Percentiles rank a stretch among this genome's conserved stretches.
Evolutionary conservation across 2,329 filamentous ascomycete species (phyloP).

Genomic region (Grosmannia penicillata): DNA sequence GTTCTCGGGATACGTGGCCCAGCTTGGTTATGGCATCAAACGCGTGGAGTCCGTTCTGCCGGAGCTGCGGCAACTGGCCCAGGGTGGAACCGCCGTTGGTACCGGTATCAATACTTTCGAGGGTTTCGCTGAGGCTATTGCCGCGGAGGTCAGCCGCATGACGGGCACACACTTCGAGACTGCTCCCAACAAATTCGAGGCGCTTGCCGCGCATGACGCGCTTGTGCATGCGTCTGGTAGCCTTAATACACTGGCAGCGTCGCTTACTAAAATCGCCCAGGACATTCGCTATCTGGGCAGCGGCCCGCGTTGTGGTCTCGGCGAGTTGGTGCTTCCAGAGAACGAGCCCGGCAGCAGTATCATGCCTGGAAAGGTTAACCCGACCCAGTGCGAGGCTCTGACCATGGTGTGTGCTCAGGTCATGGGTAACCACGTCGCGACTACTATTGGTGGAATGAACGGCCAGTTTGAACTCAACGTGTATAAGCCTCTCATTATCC

Average conservation of each 20-base stretch:
- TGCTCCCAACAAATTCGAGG: slow-evolving; percentile 97
- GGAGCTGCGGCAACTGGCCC: slow-evolving; percentile 73
- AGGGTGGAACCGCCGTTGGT: slow-evolving; percentile 92
- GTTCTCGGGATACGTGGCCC: slow-evolving; percentile 93
- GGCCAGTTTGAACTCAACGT: slow-evolving; percentile 98
- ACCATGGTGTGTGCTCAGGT: slow-evolving; percentile 98
- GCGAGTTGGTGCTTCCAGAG: slow-evolving; percentile 84
- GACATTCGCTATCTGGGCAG: slow-evolving; percentile 95
- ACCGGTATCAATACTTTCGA: slow-evolving; percentile 96
- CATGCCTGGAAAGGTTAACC: slow-evolving; percentile 99
- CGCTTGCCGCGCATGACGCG: slow-evolving; percentile 88
- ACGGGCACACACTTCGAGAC: slow-evolving; percentile 90
- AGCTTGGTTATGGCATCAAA: slow-evolving; percentile 82
- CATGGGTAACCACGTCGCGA: slow-evolving; percentile 90
- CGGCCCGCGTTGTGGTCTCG: slow-evolving; percentile 87
- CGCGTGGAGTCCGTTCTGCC: slow-evolving; percentile 72
- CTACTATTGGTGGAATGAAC: slow-evolving; percentile 89
- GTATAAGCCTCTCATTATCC: slow-evolving; percentile 94
- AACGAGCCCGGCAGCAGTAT: slow-evolving; percentile 97
- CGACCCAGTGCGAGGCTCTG: slow-evolving; percentile 92
- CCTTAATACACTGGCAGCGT: slow-evolving; percentile 82
- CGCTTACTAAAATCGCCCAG: slow-evolving; percentile 95
- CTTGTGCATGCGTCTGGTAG: slow-evolving; percentile 87
- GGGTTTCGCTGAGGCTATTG: slow-evolving; percentile 89
- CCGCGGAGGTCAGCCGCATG: slow-evolving; percentile 79